Conservation (phyloP, 805 yeast genomes). For the Metschnikowia bowlesiae region DNA sequence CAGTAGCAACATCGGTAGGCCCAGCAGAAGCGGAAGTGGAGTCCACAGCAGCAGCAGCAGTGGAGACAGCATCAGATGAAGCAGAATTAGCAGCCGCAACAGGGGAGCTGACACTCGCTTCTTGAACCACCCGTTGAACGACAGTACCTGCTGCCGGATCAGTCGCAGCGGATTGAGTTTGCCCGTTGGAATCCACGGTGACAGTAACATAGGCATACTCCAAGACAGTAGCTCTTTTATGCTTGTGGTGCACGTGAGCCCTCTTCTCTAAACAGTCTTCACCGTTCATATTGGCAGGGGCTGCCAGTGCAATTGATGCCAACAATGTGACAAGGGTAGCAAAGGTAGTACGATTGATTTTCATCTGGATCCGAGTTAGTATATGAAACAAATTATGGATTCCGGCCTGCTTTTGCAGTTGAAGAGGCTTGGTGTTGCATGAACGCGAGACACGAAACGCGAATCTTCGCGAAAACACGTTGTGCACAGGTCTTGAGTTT, state of each 20-base stretch:
- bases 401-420: background rate
- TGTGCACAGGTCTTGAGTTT: background rate
- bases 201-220: constrained; percentile 42
- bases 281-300: constrained; percentile 15
- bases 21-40: constrained; percentile 15
- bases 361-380: constrained; percentile 13
- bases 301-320: constrained; percentile 13
- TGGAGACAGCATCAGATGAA: background rate
- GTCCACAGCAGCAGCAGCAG: constrained; percentile 1
- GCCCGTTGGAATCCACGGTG: constrained; percentile 42
- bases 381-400: background rate
- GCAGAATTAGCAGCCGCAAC: constrained; percentile 8
- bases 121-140: background rate
- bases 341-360: constrained; percentile 9
- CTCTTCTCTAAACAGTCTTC: constrained; percentile 15
- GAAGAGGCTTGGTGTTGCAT: background rate
- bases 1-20: constrained; percentile 24
- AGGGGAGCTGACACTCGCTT: constrained; percentile 11
- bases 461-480: background rate
- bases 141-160: constrained; percentile 2
- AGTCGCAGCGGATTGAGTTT: constrained; percentile 24
- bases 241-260: constrained; percentile 56
- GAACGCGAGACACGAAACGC: constrained; percentile 1
- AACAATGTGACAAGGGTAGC: constrained; percentile 10
- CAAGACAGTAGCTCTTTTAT: constrained; percentile 54